A percentile compares a stretch with the other conserved stretches of the same genome.
Evolutionary conservation across 345 rosid genomes (phyloP).

Genomic region (Trapa bicornis): DNA sequence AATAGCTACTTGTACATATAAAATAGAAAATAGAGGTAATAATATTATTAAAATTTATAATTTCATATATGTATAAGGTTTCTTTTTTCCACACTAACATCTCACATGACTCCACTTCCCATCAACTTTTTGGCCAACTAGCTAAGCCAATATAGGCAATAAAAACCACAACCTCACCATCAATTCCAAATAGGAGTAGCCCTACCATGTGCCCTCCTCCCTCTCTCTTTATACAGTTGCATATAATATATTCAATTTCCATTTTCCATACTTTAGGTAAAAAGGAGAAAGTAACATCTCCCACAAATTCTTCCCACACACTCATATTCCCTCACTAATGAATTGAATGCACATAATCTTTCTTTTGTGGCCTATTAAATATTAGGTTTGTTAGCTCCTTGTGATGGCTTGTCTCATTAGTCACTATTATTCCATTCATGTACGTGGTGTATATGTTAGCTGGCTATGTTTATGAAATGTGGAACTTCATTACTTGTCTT

Average conservation of each 20-base stretch:
- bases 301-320: no score
- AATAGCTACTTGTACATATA: no score
- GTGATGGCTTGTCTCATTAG: neutral
- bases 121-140: conserved; percentile 13
- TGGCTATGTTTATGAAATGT: no score
- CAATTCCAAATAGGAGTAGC: conserved; percentile 10
- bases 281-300: no score
- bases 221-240: neutral
- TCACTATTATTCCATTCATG: neutral
- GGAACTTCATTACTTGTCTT: no score
- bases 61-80: neutral
- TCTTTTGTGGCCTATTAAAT: no score
- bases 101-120: conserved; percentile 5
- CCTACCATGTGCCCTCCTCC: conserved; percentile 16
- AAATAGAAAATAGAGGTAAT: no score
- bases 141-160: neutral
- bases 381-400: no score
- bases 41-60: no score
- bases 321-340: no score
- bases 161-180: conserved; percentile 9
- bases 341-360: no score
- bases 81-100: neutral
- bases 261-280: neutral
- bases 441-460: no score
- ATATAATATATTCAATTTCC: neutral